Evolutionary conservation across 108 stramenopile genomes (phyloP).

Genomic region (Schizochytrium sp.): DNA sequence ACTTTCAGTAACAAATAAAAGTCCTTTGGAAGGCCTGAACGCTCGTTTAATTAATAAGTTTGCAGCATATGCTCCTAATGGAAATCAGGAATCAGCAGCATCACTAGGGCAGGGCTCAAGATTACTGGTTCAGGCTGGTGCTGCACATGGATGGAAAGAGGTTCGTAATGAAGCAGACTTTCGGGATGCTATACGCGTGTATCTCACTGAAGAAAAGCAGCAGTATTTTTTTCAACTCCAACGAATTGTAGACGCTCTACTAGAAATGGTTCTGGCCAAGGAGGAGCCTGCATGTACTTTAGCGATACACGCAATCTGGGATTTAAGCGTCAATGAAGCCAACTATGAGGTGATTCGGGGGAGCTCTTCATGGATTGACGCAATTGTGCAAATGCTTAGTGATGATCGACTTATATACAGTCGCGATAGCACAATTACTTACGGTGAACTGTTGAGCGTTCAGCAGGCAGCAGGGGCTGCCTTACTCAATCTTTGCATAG

Average conservation of each 20-base stretch:
- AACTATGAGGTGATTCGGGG: background rate
- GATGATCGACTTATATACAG: background rate
- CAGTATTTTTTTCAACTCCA: background rate
- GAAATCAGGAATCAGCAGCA: background rate
- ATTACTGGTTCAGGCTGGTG: background rate
- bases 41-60: background rate
- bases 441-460: background rate
- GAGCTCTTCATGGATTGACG: background rate
- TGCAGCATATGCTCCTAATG: background rate
- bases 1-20: background rate
- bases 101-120: background rate
- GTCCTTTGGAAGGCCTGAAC: background rate
- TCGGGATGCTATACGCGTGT: background rate
- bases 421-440: background rate
- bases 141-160: background rate
- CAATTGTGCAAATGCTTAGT: background rate
- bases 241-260: background rate
- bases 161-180: background rate
- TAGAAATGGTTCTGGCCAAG: background rate
- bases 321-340: background rate
- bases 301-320: conserved; percentile 13
- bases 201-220: background rate
- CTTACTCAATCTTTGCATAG: background rate
- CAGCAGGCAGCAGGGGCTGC: background rate
- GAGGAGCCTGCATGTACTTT: conserved; percentile 5